phyloP scores from a whole-genome alignment of 495 filamentous ascomycete species.

The Bryoglossum gracile region DNA sequence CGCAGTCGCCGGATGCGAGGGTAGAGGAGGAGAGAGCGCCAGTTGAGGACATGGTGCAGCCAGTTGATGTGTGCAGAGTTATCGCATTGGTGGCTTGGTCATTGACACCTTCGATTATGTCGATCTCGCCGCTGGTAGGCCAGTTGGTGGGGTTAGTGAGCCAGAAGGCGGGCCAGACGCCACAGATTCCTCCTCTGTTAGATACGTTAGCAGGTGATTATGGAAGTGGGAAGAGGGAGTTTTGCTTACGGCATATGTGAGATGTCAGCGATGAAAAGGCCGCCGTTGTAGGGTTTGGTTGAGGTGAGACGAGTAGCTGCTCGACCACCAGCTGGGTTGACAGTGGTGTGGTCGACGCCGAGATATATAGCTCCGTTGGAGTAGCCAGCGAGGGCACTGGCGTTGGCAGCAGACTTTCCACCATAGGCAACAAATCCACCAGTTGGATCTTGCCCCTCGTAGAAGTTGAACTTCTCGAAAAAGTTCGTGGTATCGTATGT shows the following conservation, averaged over 20 bases:
- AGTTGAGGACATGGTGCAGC: constrained; percentile 48
- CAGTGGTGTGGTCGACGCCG: constrained; percentile 44
- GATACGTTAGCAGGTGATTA: too few species aligned
- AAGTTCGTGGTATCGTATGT: constrained; percentile 45
- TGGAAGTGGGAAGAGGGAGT: too few species aligned
- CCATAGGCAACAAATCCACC: constrained; percentile 64
- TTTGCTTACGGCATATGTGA: constrained; percentile 76
- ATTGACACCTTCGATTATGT: constrained; percentile 88
- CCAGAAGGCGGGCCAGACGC: constrained; percentile 59
- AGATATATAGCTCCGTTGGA: constrained; percentile 42
- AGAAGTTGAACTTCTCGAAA: constrained; percentile 51
- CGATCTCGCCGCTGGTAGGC: constrained; percentile 78
- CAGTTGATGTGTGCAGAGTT: constrained; percentile 64
- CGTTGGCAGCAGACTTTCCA: constrained; percentile 46
- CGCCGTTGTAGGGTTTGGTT: constrained; percentile 58
- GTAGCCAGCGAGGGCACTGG: constrained; percentile 49
- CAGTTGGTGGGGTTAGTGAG: constrained; percentile 65
- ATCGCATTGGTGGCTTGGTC: constrained; percentile 54
- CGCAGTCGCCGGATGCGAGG: constrained; percentile 46
- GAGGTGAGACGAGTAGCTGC: constrained; percentile 60
- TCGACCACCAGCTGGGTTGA: constrained; percentile 47
- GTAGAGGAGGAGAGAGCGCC: constrained; percentile 42
- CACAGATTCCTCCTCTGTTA: constrained; percentile 60
- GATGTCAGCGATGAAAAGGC: constrained; percentile 68
- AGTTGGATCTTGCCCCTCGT: constrained; percentile 51